phyloP scores from a whole-genome alignment of 768 basidiomycete species.

The Guyanaporus albipodus region DNA sequence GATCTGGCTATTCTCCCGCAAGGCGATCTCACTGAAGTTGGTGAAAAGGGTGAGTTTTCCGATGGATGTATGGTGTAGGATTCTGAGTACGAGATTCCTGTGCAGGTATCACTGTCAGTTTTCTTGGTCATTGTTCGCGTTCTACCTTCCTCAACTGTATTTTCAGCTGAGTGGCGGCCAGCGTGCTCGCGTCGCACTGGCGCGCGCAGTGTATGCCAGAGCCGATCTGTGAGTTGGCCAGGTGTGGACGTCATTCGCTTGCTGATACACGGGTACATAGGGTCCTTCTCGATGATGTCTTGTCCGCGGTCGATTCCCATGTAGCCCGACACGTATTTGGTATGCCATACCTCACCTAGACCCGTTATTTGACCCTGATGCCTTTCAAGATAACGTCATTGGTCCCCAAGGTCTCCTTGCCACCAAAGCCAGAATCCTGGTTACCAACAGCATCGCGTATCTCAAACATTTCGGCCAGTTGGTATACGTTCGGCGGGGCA shows the following conservation, averaged over 20 bases:
- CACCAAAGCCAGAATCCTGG: conserved; percentile 78
- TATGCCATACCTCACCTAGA: conserved; percentile 20
- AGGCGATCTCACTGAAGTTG: conserved; percentile 83
- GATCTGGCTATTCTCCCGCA: conserved; percentile 77
- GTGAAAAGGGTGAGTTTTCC: conserved; percentile 65
- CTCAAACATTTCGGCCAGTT: conserved; percentile 73
- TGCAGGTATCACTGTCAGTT: conserved; percentile 54
- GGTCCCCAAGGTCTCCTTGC: conserved; percentile 81
- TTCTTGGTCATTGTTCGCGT: background rate
- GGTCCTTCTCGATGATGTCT: conserved; percentile 83
- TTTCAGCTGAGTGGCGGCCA: conserved; percentile 76
- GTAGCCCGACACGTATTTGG: conserved; percentile 85
- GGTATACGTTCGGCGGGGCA: conserved; percentile 72
- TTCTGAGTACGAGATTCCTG: background rate
- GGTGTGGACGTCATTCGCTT: background rate
- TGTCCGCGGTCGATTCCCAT: conserved; percentile 84
- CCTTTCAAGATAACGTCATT: conserved; percentile 67
- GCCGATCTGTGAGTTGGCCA: conserved; percentile 67
- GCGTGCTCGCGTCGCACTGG: conserved; percentile 77
- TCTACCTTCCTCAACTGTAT: conserved; percentile 13
- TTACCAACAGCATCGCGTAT: conserved; percentile 87
- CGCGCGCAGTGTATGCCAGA: conserved; percentile 86
- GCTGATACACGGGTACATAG: conserved; percentile 33
- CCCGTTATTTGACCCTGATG: background rate
- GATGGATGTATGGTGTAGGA: no score